A percentile compares a stretch with the other conserved stretches of the same genome.
Evolutionary conservation across 306 rosid genomes (phyloP).

Genomic region (Carpinus viminea): DNA sequence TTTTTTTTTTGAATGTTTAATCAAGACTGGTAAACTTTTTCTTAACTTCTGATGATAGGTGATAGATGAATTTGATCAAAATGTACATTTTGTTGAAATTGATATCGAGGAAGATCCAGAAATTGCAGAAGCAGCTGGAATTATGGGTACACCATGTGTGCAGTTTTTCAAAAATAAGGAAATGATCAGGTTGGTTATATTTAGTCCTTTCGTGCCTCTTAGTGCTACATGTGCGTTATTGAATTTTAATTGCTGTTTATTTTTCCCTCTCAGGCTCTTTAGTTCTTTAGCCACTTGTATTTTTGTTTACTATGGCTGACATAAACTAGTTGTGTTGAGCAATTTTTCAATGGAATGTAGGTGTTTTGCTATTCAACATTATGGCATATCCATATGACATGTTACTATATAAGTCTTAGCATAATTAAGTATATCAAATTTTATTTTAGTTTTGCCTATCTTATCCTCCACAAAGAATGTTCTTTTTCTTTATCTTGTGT

Average conservation of each 20-base stretch:
- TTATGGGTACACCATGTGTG: conserved; percentile 99
- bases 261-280: background rate
- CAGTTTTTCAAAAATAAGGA: conserved; percentile 96
- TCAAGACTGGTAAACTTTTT: background rate
- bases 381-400: conserved; percentile 5
- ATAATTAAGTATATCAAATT: too few relatives aligned
- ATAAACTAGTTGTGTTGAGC: background rate
- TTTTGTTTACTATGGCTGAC: background rate
- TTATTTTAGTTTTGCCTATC: background rate
- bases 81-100: conserved; percentile 91
- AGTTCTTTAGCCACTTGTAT: background rate
- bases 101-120: conserved; percentile 98
- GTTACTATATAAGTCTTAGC: background rate
- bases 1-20: background rate
- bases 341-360: background rate
- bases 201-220: conserved; percentile 13
- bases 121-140: conserved; percentile 93
- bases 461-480: background rate
- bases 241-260: background rate
- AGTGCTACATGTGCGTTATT: background rate
- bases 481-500: background rate
- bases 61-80: conserved; percentile 81
- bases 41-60: conserved; percentile 52
- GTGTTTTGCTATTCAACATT: background rate
- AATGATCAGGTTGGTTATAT: conserved; percentile 63